phyloP scores from a whole-genome alignment of 2,329 filamentous ascomycete species.

The Apiospora saccharicola region DNA sequence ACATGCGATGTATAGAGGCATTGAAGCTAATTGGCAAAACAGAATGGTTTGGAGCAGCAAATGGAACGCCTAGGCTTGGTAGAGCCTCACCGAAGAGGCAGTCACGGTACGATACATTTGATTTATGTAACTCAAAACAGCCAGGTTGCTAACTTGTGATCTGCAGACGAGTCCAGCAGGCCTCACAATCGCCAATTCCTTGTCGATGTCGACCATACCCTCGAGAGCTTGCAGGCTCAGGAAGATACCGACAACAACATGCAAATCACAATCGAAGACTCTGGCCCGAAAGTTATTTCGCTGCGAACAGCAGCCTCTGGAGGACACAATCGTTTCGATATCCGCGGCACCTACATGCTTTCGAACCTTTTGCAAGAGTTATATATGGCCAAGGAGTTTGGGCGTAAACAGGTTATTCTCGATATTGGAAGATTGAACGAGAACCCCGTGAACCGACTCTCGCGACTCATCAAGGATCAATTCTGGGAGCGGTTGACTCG shows the following conservation, averaged over 20 bases:
- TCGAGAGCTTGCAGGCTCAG: constrained; percentile 78
- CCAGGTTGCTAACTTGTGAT: constrained; percentile 6
- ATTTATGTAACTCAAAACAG: background rate
- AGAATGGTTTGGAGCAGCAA: constrained; percentile 63
- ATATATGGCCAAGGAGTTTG: constrained; percentile 89
- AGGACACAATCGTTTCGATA: constrained; percentile 86
- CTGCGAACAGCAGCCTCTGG: constrained; percentile 86
- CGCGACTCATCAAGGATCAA: constrained; percentile 83
- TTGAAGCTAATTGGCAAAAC: background rate
- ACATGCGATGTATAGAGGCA: background rate
- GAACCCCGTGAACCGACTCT: constrained; percentile 89
- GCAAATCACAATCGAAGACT: constrained; percentile 97
- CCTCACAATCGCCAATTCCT: constrained; percentile 78
- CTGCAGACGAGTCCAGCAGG: constrained; percentile 74
- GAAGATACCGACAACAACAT: constrained; percentile 95
- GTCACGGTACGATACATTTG: constrained; percentile 57
- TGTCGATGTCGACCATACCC: constrained; percentile 84
- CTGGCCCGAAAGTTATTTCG: constrained; percentile 88
- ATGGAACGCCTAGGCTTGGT: constrained; percentile 59
- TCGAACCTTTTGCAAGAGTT: constrained; percentile 96
- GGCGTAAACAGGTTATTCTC: constrained; percentile 86
- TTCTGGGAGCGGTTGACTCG: constrained; percentile 95
- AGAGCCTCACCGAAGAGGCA: constrained; percentile 65
- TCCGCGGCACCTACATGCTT: constrained; percentile 96
- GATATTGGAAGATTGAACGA: constrained; percentile 93